Conservation (phyloP, 73 alveolate genomes). For the Stentor coeruleus region DNA sequence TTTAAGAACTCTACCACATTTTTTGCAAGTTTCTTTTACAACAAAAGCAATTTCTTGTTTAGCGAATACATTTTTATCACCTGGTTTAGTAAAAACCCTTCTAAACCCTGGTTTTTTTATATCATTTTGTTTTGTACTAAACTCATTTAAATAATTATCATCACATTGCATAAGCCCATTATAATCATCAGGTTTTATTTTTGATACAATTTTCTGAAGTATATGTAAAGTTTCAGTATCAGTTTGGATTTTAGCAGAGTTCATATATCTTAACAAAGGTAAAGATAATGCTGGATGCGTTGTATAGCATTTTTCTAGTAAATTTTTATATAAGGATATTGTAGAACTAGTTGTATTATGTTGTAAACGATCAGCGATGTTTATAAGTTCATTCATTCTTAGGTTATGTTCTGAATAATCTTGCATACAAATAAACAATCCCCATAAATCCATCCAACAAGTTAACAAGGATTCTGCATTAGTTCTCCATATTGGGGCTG, state of each 20-base stretch:
- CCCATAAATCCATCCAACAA: not conserved
- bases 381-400: not conserved
- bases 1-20: not conserved
- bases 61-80: not conserved
- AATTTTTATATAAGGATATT: not conserved
- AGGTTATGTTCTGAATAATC: not conserved
- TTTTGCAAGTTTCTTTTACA: not conserved
- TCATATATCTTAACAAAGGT: not conserved
- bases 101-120: not conserved
- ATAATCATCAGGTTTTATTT: not conserved
- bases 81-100: not conserved
- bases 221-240: conserved; percentile 12
- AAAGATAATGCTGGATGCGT: not conserved
- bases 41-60: not conserved
- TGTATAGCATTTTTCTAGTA: not conserved
- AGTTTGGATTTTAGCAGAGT: not conserved
- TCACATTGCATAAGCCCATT: not conserved
- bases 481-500: conserved; percentile 14
- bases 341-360: not conserved
- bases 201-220: not conserved
- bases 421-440: not conserved
- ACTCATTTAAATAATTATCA: not conserved
- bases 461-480: not conserved
- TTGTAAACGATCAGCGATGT: not conserved
- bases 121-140: not conserved